A percentile compares a stretch with the other conserved stretches of the same genome.
Conservation (phyloP, 805 yeast species). For the Metschnikowia orientalis region DNA sequence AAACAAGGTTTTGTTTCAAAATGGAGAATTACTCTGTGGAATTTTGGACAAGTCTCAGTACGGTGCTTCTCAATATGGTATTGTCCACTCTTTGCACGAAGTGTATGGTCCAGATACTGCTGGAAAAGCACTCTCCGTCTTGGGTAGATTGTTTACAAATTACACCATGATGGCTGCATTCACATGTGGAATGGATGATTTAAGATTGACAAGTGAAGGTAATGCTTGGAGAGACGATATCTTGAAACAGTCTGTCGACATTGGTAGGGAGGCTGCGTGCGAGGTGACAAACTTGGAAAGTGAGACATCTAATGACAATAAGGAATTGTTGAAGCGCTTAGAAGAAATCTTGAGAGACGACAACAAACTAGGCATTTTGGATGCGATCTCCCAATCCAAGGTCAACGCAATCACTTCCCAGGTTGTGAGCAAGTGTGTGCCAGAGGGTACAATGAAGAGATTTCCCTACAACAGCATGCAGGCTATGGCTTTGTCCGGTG, state of each 20-base stretch:
- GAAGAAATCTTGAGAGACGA: constrained; percentile 96
- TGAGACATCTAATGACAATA: constrained; percentile 44
- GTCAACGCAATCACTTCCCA: constrained; percentile 91
- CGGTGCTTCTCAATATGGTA: constrained; percentile 96
- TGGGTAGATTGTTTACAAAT: constrained; percentile 92
- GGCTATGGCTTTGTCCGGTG: constrained; percentile 98
- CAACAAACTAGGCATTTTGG: constrained; percentile 84
- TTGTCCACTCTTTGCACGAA: constrained; percentile 94
- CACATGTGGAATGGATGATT: constrained; percentile 99
- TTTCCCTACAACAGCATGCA: constrained; percentile 98
- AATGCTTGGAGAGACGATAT: constrained; percentile 84
- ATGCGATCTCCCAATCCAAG: constrained; percentile 91
- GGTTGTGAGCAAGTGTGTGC: constrained; percentile 91
- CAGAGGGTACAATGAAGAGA: constrained; percentile 90
- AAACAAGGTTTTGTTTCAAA: constrained; percentile 76
- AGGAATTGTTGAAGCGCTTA: constrained; percentile 79
- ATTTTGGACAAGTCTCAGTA: constrained; percentile 96
- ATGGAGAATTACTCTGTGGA: constrained; percentile 90
- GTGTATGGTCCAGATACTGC: constrained; percentile 90
- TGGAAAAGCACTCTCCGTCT: constrained; percentile 83
- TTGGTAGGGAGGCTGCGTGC: constrained; percentile 87
- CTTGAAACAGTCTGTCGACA: constrained; percentile 68
- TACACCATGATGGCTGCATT: constrained; percentile 89
- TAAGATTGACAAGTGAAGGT: constrained; percentile 87
- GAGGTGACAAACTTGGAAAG: constrained; percentile 84